phyloP scores from a whole-genome alignment of 2,329 filamentous ascomycete species.

The Dendrostoma leiphaemia region DNA sequence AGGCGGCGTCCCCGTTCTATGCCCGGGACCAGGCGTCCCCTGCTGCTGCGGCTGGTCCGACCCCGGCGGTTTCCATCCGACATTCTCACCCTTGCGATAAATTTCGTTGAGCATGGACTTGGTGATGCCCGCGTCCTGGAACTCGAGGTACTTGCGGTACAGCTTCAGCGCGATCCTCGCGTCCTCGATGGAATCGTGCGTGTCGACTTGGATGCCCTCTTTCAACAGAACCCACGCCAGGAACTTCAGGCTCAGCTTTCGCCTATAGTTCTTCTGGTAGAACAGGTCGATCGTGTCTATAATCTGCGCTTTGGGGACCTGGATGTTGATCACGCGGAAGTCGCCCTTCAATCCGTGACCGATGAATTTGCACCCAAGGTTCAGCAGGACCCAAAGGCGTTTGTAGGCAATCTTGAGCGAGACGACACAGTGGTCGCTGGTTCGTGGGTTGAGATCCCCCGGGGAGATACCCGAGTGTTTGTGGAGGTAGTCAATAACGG shows the following conservation, averaged over 20 bases:
- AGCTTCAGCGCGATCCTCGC: slow-evolving; percentile 86
- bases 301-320: slow-evolving; percentile 84
- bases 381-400: slow-evolving; percentile 94
- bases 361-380: slow-evolving; percentile 89
- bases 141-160: slow-evolving; percentile 88
- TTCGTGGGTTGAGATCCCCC: slow-evolving; percentile 76
- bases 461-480: slow-evolving; percentile 88
- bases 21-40: background rate
- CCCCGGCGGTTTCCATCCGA: slow-evolving; percentile 15
- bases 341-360: slow-evolving; percentile 93
- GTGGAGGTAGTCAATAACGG: slow-evolving; percentile 92
- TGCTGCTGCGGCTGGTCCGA: slow-evolving; percentile 2
- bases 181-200: slow-evolving; percentile 94
- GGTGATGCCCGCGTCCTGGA: slow-evolving; percentile 78
- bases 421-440: slow-evolving; percentile 80
- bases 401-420: slow-evolving; percentile 93
- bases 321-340: slow-evolving; percentile 97
- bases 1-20: slow-evolving; percentile 7
- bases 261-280: slow-evolving; percentile 74
- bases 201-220: slow-evolving; percentile 89
- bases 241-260: slow-evolving; percentile 90
- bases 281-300: slow-evolving; percentile 94
- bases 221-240: slow-evolving; percentile 88
- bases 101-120: slow-evolving; percentile 85
- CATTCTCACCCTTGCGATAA: slow-evolving; percentile 50